Evolutionary conservation across 2,329 filamentous ascomycete species (phyloP), one percentile per base, ranked within the genome.

Genomic region (Diaporthe eres): DNA sequence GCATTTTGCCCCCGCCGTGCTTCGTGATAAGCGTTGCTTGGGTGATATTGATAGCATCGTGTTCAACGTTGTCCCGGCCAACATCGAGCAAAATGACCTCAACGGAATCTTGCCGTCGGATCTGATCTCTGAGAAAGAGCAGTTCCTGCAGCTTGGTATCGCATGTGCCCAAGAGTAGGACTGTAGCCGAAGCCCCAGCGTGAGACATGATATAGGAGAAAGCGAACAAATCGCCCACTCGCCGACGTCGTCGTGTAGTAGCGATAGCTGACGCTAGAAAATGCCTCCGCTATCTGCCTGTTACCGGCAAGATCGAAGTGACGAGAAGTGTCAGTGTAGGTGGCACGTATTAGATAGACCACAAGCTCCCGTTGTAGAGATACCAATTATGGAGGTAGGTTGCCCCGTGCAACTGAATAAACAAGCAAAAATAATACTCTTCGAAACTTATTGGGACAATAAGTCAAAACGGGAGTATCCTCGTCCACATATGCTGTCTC

Each of bases 91-190:
- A 70, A 10, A 80, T 75, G 9, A 82, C 78, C 1, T 76, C 71
- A 9, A 79, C 77, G 12, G 76, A 71, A 5, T 80, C 72, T 19
- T 85, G 78, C 28, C 13, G 28, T 53, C 34, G 70, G 73, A 92
- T 87, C 53, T 86, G 84, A 4, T 86, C 81, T 63, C 86, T 86
- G 2, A 92, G 83, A 79, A 88, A 92, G 4, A 90, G 82, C 1
- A 92, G 85, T 80, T 93, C 91, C 7, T 88, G 81, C 15, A 91
- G 84, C 80, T 93, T 94, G 44, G 91, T 92, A 79, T 94, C 92
- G 79, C 89, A 91, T 19, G 91, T 93, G 28, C 92, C 92, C 31
- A 93, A 81, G 28, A 93, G 81, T 58, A 87, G 85, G 58, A 93
- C 87, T 53, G 82, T 85, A 4, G 83, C 82, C 78, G 60, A 19